These are phyloP conservation scores for Claviceps sp. DNA, from an alignment of 2,329 filamentous ascomycete genomes.

Conservation along the genomic window DNA sequence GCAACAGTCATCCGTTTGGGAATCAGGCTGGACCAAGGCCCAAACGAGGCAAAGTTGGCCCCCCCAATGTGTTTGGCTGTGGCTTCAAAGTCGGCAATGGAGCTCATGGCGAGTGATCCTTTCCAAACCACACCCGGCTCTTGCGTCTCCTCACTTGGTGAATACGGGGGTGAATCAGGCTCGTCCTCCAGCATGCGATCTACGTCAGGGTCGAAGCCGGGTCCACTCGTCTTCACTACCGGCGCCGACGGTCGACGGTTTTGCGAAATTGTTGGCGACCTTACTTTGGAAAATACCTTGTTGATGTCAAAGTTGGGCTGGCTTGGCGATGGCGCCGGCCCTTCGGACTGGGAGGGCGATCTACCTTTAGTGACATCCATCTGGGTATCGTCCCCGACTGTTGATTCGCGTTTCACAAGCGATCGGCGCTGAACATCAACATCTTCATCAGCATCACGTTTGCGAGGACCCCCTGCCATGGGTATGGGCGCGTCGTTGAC, in stretches of 20 bases:
- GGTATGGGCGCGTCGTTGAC: conserved; percentile 23
- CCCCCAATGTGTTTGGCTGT: conserved; percentile 77
- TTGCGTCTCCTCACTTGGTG: conserved; percentile 55
- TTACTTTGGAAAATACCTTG: conserved; percentile 72
- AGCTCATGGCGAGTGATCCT: conserved; percentile 63
- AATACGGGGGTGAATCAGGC: conserved; percentile 70
- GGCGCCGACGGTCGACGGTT: conserved; percentile 36
- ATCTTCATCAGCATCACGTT: neutral
- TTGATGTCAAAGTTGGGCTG: conserved; percentile 65
- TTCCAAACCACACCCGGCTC: conserved; percentile 68
- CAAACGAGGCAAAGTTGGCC: conserved; percentile 54
- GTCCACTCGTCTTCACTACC: conserved; percentile 33
- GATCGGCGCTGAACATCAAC: conserved; percentile 8
- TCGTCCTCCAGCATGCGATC: conserved; percentile 78
- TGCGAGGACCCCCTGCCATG: conserved; percentile 10
- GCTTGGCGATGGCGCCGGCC: conserved; percentile 37
- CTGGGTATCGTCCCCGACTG: conserved; percentile 12
- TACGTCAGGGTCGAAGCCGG: conserved; percentile 73
- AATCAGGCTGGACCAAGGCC: conserved; percentile 62
- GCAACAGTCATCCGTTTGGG: conserved; percentile 57
- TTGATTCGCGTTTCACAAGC: conserved; percentile 23
- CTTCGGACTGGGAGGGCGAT: conserved; percentile 26
- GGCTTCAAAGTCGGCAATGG: conserved; percentile 60
- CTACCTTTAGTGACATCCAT: conserved; percentile 15
- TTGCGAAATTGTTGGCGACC: conserved; percentile 49